A percentile compares a stretch with the other conserved stretches of the same genome.
phyloP scores from a whole-genome alignment of 768 basidiomycete species.

The Suillus subalutaceus region DNA sequence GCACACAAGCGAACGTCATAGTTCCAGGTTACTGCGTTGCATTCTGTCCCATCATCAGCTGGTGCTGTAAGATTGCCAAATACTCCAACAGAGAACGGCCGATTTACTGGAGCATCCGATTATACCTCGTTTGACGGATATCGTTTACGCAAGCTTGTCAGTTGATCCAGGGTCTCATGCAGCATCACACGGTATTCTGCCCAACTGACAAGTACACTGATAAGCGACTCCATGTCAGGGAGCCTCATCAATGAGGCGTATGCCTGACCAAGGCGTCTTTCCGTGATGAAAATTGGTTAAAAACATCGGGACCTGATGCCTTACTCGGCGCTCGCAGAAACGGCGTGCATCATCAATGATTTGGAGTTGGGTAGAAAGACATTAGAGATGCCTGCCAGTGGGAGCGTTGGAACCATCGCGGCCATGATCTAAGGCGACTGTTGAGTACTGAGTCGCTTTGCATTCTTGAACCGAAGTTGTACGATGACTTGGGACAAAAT shows the following conservation, averaged over 20 bases:
- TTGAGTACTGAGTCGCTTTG: not conserved
- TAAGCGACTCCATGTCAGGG: not conserved
- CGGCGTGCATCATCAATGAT: not conserved
- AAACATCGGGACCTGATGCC: not conserved
- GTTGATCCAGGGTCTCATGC: not conserved
- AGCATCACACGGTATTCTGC: not conserved
- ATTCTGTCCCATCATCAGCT: slow-evolving; percentile 16
- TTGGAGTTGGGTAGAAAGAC: not conserved
- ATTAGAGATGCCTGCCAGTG: not conserved
- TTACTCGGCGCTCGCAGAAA: not conserved
- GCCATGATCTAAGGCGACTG: not conserved
- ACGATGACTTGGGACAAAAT: not conserved
- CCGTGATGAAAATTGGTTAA: not conserved
- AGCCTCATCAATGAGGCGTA: not conserved
- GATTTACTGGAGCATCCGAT: not conserved
- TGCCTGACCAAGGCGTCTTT: not conserved
- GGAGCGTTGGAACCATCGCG: not conserved
- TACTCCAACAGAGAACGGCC: not conserved
- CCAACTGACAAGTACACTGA: not conserved
- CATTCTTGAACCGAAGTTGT: not conserved
- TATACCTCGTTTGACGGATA: not conserved
- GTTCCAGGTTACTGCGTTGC: slow-evolving; percentile 15
- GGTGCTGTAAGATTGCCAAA: not conserved
- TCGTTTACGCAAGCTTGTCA: not conserved
- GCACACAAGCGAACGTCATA: not conserved